These are phyloP conservation scores for Rhizopogon sp. DNA, from an alignment of 768 basidiomycete species.

Conservation along the genomic window DNA sequence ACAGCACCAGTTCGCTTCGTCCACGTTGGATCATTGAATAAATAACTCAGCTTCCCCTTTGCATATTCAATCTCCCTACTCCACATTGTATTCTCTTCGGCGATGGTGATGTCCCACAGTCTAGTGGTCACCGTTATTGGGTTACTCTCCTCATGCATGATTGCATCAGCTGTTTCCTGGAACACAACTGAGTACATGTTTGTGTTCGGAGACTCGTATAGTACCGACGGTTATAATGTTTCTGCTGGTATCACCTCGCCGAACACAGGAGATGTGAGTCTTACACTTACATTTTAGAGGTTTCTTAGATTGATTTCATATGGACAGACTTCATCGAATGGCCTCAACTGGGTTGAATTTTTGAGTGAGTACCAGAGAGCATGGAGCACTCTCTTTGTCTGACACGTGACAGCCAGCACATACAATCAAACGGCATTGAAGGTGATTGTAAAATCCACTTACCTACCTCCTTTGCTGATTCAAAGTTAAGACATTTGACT, in stretches of 20 bases:
- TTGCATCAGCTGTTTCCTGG: constrained; percentile 37
- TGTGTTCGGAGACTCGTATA: constrained; percentile 63
- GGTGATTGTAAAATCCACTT: constrained; percentile 21
- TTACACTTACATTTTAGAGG: neutral
- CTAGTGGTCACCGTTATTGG: neutral
- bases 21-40: too few species aligned
- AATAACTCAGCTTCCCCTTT: too few species aligned
- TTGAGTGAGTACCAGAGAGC: constrained; percentile 31
- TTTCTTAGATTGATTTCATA: constrained; percentile 4
- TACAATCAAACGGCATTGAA: constrained; percentile 53
- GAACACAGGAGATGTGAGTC: constrained; percentile 44
- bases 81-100: neutral
- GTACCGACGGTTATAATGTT: constrained; percentile 48
- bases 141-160: constrained; percentile 5
- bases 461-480: neutral
- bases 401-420: constrained; percentile 32
- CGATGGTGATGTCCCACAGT: constrained; percentile 10
- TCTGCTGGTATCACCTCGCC: constrained; percentile 50
- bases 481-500: constrained; percentile 49
- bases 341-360: constrained; percentile 57
- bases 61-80: neutral
- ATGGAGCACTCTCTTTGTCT: neutral
- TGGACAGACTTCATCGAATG: constrained; percentile 51
- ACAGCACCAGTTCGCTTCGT: too few species aligned
- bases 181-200: constrained; percentile 50